Evolutionary conservation across 345 rosid genomes (phyloP).

Genomic region (Euphorbia peplus): DNA sequence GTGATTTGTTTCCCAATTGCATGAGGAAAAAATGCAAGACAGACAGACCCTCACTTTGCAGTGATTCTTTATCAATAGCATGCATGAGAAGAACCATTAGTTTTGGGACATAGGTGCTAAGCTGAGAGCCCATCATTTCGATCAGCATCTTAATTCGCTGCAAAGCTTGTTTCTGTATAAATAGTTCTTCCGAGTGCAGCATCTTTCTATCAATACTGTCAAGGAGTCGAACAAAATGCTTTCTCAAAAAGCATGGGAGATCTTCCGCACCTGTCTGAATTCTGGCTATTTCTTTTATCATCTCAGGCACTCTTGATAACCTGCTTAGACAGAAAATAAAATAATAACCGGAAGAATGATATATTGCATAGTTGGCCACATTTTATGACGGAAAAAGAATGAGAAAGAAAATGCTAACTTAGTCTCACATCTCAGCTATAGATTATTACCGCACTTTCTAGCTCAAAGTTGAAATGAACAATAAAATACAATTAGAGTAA

Average conservation of each 20-base stretch:
- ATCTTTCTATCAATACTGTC: slow-evolving; percentile 87
- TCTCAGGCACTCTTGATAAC: slow-evolving; percentile 69
- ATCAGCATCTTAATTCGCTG: slow-evolving; percentile 84
- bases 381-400: neutral
- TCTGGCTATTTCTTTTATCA: slow-evolving; percentile 74
- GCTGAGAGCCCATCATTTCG: slow-evolving; percentile 85
- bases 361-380: slow-evolving; percentile 12
- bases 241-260: slow-evolving; percentile 79
- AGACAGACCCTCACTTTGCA: slow-evolving; percentile 82
- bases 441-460: neutral
- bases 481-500: neutral
- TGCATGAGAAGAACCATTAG: slow-evolving; percentile 95
- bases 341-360: neutral
- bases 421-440: neutral
- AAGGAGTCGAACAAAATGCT: slow-evolving; percentile 96
- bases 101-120: slow-evolving; percentile 88
- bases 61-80: slow-evolving; percentile 77
- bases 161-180: slow-evolving; percentile 85
- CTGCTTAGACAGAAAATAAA: slow-evolving; percentile 41
- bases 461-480: neutral
- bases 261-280: slow-evolving; percentile 75
- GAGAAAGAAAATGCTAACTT: too few species aligned
- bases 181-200: slow-evolving; percentile 74
- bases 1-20: slow-evolving; percentile 70
- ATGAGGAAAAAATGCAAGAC: slow-evolving; percentile 76